These are phyloP conservation scores for Cnidoscolus chayamansa DNA, from an alignment of 441 rosid species.

Conservation along the genomic window DNA sequence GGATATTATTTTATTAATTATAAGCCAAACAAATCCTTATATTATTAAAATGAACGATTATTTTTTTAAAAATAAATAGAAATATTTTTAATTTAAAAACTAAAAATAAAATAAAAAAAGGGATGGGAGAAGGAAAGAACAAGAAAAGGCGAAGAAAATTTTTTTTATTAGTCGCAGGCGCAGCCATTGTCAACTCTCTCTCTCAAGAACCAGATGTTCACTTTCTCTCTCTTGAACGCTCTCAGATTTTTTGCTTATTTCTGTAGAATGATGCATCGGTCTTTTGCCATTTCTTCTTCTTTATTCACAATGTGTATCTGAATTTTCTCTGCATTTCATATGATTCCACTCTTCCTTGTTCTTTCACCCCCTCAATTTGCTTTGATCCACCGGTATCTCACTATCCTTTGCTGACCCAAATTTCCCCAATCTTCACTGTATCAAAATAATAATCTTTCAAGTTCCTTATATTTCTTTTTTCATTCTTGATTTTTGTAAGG, in stretches of 20 bases:
- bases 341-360: conserved; percentile 1
- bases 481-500: conserved; percentile 12
- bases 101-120: not conserved
- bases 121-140: not conserved
- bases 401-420: conserved; percentile 1
- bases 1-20: too few species aligned
- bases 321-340: not conserved
- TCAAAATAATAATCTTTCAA: conserved; percentile 4
- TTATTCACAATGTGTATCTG: not conserved
- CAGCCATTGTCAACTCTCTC: conserved; percentile 24
- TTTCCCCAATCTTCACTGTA: not conserved
- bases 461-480: not conserved
- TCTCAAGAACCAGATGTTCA: conserved; percentile 14
- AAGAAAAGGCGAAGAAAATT: not conserved
- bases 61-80: too few species aligned
- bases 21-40: too few species aligned
- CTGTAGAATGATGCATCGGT: conserved; percentile 11
- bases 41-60: too few species aligned
- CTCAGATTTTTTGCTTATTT: not conserved
- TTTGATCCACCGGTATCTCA: conserved; percentile 6
- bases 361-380: not conserved
- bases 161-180: not conserved
- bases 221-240: conserved; percentile 3
- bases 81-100: too few species aligned
- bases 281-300: conserved; percentile 5